Conservation (phyloP, 2,329 filamentous ascomycete genomes). For the Alternaria arborescens region DNA sequence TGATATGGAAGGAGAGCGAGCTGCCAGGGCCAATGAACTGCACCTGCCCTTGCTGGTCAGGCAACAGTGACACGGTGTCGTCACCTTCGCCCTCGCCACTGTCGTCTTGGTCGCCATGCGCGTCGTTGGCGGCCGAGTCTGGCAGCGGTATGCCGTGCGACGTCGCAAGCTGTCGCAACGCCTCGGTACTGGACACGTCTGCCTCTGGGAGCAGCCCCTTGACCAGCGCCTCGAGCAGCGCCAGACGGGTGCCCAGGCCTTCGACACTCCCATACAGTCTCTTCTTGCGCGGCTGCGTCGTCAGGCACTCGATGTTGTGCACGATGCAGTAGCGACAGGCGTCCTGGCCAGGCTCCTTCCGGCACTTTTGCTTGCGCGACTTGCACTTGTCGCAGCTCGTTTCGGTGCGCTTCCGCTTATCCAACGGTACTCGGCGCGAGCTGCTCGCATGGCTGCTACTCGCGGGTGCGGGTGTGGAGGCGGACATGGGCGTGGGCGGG, state of each 20-base stretch:
- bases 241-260: constrained; percentile 52
- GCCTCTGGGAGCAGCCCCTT: constrained; percentile 56
- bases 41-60: constrained; percentile 56
- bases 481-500: constrained; percentile 15
- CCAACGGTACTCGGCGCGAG: constrained; percentile 52
- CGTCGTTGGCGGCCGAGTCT: constrained; percentile 29
- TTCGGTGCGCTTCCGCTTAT: constrained; percentile 57
- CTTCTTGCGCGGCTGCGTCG: constrained; percentile 57
- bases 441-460: constrained; percentile 22
- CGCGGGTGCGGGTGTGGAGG: constrained; percentile 18
- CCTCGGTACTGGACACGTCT: constrained; percentile 53
- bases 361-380: constrained; percentile 58
- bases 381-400: constrained; percentile 59
- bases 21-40: constrained; percentile 57
- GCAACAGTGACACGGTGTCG: constrained; percentile 48
- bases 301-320: constrained; percentile 54
- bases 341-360: constrained; percentile 49
- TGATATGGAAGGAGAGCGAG: constrained; percentile 55
- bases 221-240: constrained; percentile 56
- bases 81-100: constrained; percentile 41
- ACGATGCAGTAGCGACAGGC: constrained; percentile 55
- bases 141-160: constrained; percentile 54
- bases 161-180: constrained; percentile 51
- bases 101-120: constrained; percentile 25
- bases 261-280: constrained; percentile 56